phyloP scores from a whole-genome alignment of 345 rosid genomes.

The Aquilaria yunnanensis region DNA sequence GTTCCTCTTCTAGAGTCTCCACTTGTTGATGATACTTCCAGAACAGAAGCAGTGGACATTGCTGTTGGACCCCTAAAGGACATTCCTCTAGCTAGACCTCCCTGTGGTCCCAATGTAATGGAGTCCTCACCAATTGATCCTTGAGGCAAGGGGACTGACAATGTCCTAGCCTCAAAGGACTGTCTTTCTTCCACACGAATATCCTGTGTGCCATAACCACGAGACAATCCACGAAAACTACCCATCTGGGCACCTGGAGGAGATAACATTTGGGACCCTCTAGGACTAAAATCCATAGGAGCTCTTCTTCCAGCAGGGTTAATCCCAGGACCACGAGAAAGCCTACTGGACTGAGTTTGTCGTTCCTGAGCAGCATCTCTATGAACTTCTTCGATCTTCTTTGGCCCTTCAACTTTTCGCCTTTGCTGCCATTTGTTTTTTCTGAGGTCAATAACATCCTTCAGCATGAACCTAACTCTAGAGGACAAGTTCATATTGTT shows the following conservation, averaged over 20 bases:
- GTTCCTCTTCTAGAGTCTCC: slow-evolving; percentile 57
- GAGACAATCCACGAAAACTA: slow-evolving; percentile 61
- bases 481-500: slow-evolving; percentile 67
- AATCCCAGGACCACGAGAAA: slow-evolving; percentile 57
- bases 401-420: slow-evolving; percentile 99
- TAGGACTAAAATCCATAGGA: slow-evolving; percentile 65
- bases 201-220: slow-evolving; percentile 68
- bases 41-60: slow-evolving; percentile 24
- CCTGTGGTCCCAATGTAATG: slow-evolving; percentile 92
- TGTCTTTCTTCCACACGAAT: slow-evolving; percentile 68
- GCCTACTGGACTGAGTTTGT: slow-evolving; percentile 66
- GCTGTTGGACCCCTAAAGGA: slow-evolving; percentile 57
- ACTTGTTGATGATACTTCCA: slow-evolving; percentile 40
- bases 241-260: slow-evolving; percentile 70
- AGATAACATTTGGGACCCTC: slow-evolving; percentile 60
- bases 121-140: slow-evolving; percentile 64
- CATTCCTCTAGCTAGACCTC: slow-evolving; percentile 95
- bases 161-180: slow-evolving; percentile 56
- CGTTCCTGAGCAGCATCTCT: slow-evolving; percentile 98
- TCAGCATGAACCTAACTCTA: slow-evolving; percentile 91
- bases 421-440: slow-evolving; percentile 96
- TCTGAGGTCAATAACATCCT: slow-evolving; percentile 82
- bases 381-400: slow-evolving; percentile 96
- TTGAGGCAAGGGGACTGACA: slow-evolving; percentile 73
- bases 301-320: slow-evolving; percentile 57